These are phyloP conservation scores for Rhamnella rubrinervis DNA, from an alignment of 331 rosid species.

Conservation along the genomic window DNA sequence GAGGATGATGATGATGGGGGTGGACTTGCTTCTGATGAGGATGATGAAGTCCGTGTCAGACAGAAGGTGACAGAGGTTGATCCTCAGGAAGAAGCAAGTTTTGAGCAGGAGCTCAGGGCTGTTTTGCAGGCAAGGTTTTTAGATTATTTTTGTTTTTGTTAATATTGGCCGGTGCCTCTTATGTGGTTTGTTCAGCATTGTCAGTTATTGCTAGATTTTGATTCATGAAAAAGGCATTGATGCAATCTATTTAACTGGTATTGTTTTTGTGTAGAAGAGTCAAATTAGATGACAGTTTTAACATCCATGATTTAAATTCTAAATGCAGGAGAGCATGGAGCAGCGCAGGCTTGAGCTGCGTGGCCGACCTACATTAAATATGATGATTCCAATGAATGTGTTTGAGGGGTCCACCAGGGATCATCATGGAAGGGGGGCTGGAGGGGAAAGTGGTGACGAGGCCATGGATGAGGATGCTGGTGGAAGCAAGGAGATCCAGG, in stretches of 20 bases:
- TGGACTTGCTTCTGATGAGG: conserved; percentile 84
- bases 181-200: conserved; percentile 2
- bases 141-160: conserved; percentile 15
- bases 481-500: conserved; percentile 81
- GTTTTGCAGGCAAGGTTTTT: conserved; percentile 70
- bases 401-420: conserved; percentile 90
- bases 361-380: conserved; percentile 85
- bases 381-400: conserved; percentile 93
- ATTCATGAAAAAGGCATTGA: neutral
- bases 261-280: neutral
- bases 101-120: conserved; percentile 93
- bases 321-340: conserved; percentile 95
- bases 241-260: neutral
- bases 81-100: conserved; percentile 88
- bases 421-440: conserved; percentile 71
- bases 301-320: conserved; percentile 10
- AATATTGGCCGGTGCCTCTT: conserved; percentile 12
- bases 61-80: conserved; percentile 81
- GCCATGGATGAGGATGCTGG: conserved; percentile 68
- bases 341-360: conserved; percentile 85
- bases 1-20: conserved; percentile 75
- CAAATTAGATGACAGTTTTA: conserved; percentile 2
- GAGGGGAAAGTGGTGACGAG: conserved; percentile 93
- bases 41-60: conserved; percentile 93
- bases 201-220: conserved; percentile 6